A percentile compares a stretch with the other conserved stretches of the same genome.
Evolutionary conservation across 305 asterid species (phyloP).

Genomic region (Rubia balearica): DNA sequence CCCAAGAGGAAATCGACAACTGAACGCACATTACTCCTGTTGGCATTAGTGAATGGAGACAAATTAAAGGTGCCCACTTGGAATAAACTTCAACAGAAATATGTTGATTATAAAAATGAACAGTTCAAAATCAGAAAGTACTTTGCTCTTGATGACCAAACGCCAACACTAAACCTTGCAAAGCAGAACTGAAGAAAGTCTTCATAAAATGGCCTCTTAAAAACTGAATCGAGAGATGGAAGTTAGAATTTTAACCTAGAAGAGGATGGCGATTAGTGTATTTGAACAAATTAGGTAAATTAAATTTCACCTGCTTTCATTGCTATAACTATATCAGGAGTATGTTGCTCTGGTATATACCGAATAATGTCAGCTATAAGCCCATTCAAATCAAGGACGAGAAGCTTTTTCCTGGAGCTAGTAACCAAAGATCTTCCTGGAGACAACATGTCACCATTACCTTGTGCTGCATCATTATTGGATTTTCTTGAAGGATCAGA

Average conservation of each 20-base stretch:
- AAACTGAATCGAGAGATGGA: slow-evolving; percentile 42
- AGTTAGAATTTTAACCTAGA: slow-evolving; percentile 24
- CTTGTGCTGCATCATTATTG: slow-evolving; percentile 21
- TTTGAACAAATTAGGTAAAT: not conserved
- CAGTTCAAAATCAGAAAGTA: slow-evolving; percentile 33
- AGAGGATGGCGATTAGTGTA: not conserved
- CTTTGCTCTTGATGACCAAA: slow-evolving; percentile 87
- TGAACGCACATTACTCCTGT: slow-evolving; percentile 71
- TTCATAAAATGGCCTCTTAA: slow-evolving; percentile 73
- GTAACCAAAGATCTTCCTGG: slow-evolving; percentile 12
- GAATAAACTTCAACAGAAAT: not conserved
- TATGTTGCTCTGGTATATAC: slow-evolving; percentile 37
- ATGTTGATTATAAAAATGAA: slow-evolving; percentile 7
- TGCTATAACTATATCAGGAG: slow-evolving; percentile 43
- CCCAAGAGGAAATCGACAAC: slow-evolving; percentile 66
- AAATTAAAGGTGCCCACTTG: slow-evolving; percentile 2
- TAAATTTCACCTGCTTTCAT: slow-evolving; percentile 58
- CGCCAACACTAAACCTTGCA: slow-evolving; percentile 65
- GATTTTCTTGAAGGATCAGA: slow-evolving; percentile 16
- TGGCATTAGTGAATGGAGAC: slow-evolving; percentile 22
- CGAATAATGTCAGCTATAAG: slow-evolving; percentile 61
- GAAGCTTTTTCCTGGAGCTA: slow-evolving; percentile 55
- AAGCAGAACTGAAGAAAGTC: slow-evolving; percentile 83
- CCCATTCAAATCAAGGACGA: slow-evolving; percentile 89
- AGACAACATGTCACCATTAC: slow-evolving; percentile 17